Conservation (phyloP, 1,139 yeast species). For the Yamadazyma membranifaciens region DNA sequence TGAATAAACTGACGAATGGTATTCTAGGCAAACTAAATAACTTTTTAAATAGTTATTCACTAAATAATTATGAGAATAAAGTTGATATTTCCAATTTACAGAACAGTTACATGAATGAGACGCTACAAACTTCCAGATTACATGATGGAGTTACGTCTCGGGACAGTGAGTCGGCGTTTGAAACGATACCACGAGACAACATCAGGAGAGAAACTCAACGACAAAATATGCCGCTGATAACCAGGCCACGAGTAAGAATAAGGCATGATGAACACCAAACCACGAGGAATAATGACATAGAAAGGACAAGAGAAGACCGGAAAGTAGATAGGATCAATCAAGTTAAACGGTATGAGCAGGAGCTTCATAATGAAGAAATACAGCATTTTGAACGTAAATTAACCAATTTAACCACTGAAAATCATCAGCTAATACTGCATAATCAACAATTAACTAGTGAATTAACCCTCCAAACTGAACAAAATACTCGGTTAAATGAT, state of each 20-base stretch:
- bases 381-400: not conserved
- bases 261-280: not conserved
- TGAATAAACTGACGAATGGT: conserved; percentile 4
- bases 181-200: no score
- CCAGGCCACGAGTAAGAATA: not conserved
- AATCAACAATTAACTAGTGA: not conserved
- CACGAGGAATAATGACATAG: not conserved
- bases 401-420: not conserved
- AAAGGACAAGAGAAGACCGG: not conserved
- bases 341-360: conserved; percentile 1
- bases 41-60: conserved; percentile 14
- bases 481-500: not conserved
- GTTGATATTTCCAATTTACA: conserved; percentile 5
- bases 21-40: conserved; percentile 11
- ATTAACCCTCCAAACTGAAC: no score
- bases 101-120: conserved; percentile 1
- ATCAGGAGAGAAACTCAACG: not conserved
- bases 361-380: not conserved
- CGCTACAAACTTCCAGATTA: conserved; percentile 3
- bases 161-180: no score
- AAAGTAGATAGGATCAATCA: conserved; percentile 1
- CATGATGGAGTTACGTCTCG: not conserved
- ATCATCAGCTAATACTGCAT: conserved; percentile 6
- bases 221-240: not conserved
- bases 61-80: conserved; percentile 10